Evolutionary conservation across 176 grass and related monocot species (phyloP), one percentile per base, ranked within the genome.

Genomic region (Hyparrhenia diplandra): DNA sequence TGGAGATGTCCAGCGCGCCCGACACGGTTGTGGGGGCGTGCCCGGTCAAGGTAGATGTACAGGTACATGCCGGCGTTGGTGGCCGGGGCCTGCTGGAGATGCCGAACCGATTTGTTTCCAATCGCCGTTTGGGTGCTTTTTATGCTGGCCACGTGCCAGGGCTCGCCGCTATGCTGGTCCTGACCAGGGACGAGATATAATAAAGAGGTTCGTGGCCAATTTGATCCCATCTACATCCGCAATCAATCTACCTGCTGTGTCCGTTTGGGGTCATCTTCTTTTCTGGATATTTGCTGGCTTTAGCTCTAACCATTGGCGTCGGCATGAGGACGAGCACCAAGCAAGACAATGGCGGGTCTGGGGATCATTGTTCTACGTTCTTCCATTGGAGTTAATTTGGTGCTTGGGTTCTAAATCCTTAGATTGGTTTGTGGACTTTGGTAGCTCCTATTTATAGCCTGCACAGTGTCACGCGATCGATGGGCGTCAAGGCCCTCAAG

Each of bases 41-140:
- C 37, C 74, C 13, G 45, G 14, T 25, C 20, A n/a, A n/a, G 27
- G 39, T 30, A 64, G 75, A 16, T 64, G 54, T 45, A 31, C 4
- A 64, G 10, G 39, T 77, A 77, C 75, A 45, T 64, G 75, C 75
- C 39, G 57, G 74, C 14, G 36, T 62, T 43, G 36, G 57, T 63
- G 24, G 57, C 74, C 36, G 75, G 58, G 16, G 57, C 75, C 57
- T 77, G 51, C 5, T 2, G 5, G 18, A n/a, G n/a, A n/a, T n/a
- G n/a, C n/a, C n/a, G n/a, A n/a, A n/a, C n/a, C n/a, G n/a, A n/a
- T n/a, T n/a, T n/a, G n/a, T n/a, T n/a, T n/a, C n/a, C n/a, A n/a
- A n/a, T n/a, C n/a, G n/a, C n/a, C n/a, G n/a, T n/a, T n/a, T n/a
- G n/a, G n/a, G n/a, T n/a, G n/a, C n/a, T n/a, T n/a, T n/a, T n/a